Conservation (phyloP, 768 basidiomycete genomes). For the Leccinum pellstonianum region DNA sequence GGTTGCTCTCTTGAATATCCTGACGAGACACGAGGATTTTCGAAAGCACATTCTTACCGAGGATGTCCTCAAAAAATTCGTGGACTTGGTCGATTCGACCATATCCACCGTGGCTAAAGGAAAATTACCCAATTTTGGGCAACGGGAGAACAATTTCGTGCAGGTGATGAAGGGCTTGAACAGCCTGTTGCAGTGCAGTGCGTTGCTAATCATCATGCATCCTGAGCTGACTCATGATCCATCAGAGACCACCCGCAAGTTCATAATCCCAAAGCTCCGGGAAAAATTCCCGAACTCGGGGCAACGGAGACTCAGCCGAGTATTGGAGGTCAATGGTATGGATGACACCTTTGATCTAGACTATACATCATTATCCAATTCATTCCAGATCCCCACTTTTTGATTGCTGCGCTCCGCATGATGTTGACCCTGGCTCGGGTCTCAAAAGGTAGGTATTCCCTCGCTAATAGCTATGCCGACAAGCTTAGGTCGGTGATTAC, state of each 20-base stretch:
- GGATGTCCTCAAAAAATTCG: conserved; percentile 12
- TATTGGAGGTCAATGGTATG: conserved; percentile 18
- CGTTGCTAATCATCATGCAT: background rate
- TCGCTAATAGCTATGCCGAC: too few relatives aligned
- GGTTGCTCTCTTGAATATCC: conserved; percentile 22
- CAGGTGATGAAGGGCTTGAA: conserved; percentile 24
- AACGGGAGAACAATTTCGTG: conserved; percentile 8
- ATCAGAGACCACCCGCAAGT: conserved; percentile 10
- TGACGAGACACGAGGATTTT: conserved; percentile 18
- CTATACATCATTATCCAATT: background rate
- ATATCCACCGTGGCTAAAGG: background rate
- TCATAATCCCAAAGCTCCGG: background rate
- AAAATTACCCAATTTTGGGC: background rate
- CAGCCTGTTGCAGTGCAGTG: conserved; percentile 18
- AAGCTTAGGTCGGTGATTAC: too few relatives aligned
- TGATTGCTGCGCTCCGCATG: conserved; percentile 22
- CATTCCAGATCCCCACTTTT: conserved; percentile 5
- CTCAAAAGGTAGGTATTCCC: conserved; percentile 9
- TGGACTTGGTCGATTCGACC: conserved; percentile 16
- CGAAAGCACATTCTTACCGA: conserved; percentile 15
- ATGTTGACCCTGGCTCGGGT: conserved; percentile 15
- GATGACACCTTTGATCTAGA: too few relatives aligned
- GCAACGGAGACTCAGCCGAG: conserved; percentile 6
- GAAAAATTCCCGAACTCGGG: background rate
- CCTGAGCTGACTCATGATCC: background rate